phyloP scores from a whole-genome alignment of 2,329 filamentous ascomycete species.

The Epichloe glyceriae region DNA sequence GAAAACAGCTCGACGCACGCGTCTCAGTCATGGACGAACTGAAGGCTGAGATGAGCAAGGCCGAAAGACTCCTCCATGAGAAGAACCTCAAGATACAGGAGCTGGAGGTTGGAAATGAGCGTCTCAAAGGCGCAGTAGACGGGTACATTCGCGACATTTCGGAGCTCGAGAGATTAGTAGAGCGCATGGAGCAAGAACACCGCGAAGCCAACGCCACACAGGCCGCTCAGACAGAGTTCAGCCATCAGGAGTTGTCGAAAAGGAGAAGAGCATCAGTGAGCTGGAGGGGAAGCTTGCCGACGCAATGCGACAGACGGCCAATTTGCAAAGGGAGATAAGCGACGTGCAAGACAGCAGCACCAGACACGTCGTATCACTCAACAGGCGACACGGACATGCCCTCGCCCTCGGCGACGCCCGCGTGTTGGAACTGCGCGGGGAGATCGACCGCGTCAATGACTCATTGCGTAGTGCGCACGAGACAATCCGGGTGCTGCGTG shows the following conservation, averaged over 20 bases:
- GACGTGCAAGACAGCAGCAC: constrained; percentile 23
- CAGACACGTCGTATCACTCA: constrained; percentile 21
- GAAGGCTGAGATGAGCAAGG: constrained; percentile 26
- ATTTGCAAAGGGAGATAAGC: constrained; percentile 26
- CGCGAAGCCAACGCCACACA: constrained; percentile 18
- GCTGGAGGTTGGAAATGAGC: constrained; percentile 35
- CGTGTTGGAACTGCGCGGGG: constrained; percentile 33
- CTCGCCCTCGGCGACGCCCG: constrained; percentile 39
- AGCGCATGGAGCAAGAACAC: constrained; percentile 30
- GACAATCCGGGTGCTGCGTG: constrained; percentile 29
- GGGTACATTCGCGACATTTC: constrained; percentile 40
- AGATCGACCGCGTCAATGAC: constrained; percentile 34
- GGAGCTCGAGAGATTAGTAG: constrained; percentile 39
- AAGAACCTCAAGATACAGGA: constrained; percentile 29
- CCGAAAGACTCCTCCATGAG: constrained; percentile 21
- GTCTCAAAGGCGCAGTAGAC: constrained; percentile 38
- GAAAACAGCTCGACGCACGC: constrained; percentile 41
- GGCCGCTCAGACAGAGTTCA: constrained; percentile 21
- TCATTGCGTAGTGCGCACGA: constrained; percentile 34
- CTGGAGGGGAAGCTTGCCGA: constrained; percentile 32
- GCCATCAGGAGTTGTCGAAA: constrained; percentile 23
- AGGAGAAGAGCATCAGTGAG: constrained; percentile 24
- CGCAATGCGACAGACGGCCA: constrained; percentile 25
- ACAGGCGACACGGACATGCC: constrained; percentile 29
- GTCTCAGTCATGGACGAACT: constrained; percentile 38